Base-by-base conservation (phyloP, 306 rosid genomes). In the Mimosa bimucronata region DNA sequence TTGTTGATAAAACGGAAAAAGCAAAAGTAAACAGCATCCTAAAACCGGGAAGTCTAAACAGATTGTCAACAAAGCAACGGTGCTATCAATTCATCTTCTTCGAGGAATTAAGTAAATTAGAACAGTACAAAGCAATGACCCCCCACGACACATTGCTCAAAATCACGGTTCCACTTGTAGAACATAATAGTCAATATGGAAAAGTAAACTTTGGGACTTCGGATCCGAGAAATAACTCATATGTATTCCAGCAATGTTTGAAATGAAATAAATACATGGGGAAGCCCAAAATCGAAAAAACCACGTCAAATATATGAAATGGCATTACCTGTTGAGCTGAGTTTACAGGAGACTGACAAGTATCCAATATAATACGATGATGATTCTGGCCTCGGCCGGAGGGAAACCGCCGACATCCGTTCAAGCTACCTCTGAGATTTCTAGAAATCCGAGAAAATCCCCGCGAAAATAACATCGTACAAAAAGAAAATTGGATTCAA, bases 361-460 rank as follows among this genome's bases (percentile, higher is more conserved):
- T 41, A 42, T 69, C 10, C 21, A 11, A 41, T 42, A 69, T 15
- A 69, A 69, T 48, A 23, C 42, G 46, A 23, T 42, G 55, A 48
- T 69, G 55, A 69, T 69, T 42, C 12, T 42, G 55, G n/a, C 55
- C 55, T 69, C 34, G 31, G 55, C 34, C 10, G 37, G 55, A 21
- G 55, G 46, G 34, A 25, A 21, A 6, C 55, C 74, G 8, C 37
- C 74, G 74, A 2, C 55, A 69, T 69, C 55, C 21, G 55, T 41
- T 69, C 37, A 41, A 69, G 74, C 74, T 14, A n/a, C 74, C 74
- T 42, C 74, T 69, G 55, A 41, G 53, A 69, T 69, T 69, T 69
- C 55, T 69, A 6, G 74, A 69, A 40, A 41, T 42, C 37, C 74
- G 55, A 69, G 19, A 69, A 13, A 69, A 31, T 25, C 55, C 74